Percentiles rank a stretch among this genome's conserved stretches.
These are phyloP conservation scores for Fusarium sp. DNA, from an alignment of 2,329 filamentous ascomycete genomes.

Conservation along the genomic window DNA sequence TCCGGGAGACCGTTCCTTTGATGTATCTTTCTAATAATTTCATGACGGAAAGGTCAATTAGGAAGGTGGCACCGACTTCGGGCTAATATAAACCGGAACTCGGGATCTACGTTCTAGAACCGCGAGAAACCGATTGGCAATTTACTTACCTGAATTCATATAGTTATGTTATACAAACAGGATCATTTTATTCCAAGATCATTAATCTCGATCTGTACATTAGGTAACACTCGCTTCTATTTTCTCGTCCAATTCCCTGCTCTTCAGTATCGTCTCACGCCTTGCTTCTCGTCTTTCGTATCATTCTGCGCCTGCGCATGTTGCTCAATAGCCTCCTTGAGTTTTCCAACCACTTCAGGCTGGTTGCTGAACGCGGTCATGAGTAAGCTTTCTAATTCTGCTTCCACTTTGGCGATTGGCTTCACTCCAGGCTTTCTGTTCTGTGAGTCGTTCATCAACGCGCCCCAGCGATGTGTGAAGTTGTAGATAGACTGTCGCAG, in stretches of 20 bases:
- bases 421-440: slow-evolving; percentile 62
- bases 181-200: background rate
- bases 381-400: slow-evolving; percentile 68
- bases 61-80: slow-evolving; percentile 11
- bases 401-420: slow-evolving; percentile 65
- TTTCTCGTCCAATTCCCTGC: background rate
- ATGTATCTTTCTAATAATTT: slow-evolving; percentile 28
- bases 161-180: background rate
- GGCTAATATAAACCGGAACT: slow-evolving; percentile 19
- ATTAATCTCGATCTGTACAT: slow-evolving; percentile 11
- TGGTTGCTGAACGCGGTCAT: slow-evolving; percentile 69
- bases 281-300: slow-evolving; percentile 53
- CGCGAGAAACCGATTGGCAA: slow-evolving; percentile 23
- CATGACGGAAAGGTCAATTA: background rate
- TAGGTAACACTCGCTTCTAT: slow-evolving; percentile 17
- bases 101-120: slow-evolving; percentile 24
- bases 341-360: slow-evolving; percentile 68
- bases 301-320: slow-evolving; percentile 67
- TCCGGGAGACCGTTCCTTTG: slow-evolving; percentile 9
- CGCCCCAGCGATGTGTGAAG: slow-evolving; percentile 72
- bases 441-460: slow-evolving; percentile 62
- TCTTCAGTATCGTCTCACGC: slow-evolving; percentile 49
- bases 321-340: slow-evolving; percentile 71
- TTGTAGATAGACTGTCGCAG: slow-evolving; percentile 72
- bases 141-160: too few relatives aligned